Base-by-base conservation (phyloP, 225 moss, liverwort and hornwort species). In the Sphagnum tenellum region DNA sequence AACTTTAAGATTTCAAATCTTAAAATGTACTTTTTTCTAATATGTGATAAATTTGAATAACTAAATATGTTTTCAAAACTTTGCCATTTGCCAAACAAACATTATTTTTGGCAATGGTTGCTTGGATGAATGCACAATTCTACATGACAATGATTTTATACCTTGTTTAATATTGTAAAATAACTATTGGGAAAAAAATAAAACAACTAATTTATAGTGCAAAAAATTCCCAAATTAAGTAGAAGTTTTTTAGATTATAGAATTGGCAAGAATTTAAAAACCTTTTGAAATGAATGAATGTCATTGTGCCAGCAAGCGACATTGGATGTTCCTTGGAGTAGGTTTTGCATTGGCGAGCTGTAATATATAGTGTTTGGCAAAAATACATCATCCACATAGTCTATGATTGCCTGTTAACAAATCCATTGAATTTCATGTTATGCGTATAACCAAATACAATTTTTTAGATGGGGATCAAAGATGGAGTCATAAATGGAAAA, bases 221-320 rank as follows among this genome's bases (percentile, higher is more conserved):
- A 29, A 0, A 29, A 29, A 29, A 0, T 29, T 29, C 1, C 1
- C 29, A 1, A 29, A 29, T 29, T 29, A 53, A 45, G 65, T 53
- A n/a, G 1, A 10, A 6, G 3, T 0, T 3, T 0, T 7, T 9
- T 2, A 45, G 47, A 44, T 46, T 46, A 1, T 9, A 45, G 47
- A 7, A 12, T 9, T 8, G 6, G 29, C 29, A 7, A 48, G 8
- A 29, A 0, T 29, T 29, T 29, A 29, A 29, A 29, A 48, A 72
- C 76, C 67, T 76, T 72, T 6, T 1, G 48, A 5, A 76, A 67
- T 0, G 71, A 76, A 0, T 11, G 12, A 8, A 76, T 63, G 57
- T 76, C 71, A 3, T 76, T 76, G 14, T 67, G 63, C 76, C 71
- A 76, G 4, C 0, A 3, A 12, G 58, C 49, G 5, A 59, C 3